Conservation (phyloP, 768 basidiomycete species). For the Russula foetens region DNA sequence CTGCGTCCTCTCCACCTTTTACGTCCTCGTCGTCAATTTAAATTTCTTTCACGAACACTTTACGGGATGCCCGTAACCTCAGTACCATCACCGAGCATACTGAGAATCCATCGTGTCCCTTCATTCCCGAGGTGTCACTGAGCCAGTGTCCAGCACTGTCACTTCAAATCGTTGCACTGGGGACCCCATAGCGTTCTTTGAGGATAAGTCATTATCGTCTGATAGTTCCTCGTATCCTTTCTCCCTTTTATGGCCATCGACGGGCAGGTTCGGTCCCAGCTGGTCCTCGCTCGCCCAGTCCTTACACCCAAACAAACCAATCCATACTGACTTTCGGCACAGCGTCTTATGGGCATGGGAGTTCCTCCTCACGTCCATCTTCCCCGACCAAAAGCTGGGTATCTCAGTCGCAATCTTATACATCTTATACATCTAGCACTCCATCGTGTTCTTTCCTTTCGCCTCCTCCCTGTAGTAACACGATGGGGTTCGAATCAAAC, state of each 20-base stretch:
- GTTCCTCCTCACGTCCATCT: conserved; percentile 37
- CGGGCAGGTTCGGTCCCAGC: conserved; percentile 42
- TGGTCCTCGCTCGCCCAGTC: conserved; percentile 33
- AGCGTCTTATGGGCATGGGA: conserved; percentile 30
- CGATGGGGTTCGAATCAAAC: conserved; percentile 27
- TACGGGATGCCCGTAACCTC: conserved; percentile 41
- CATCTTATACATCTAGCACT: conserved; percentile 1
- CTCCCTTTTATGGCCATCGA: conserved; percentile 35
- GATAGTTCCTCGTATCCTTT: conserved; percentile 23
- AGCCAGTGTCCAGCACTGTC: conserved; percentile 34
- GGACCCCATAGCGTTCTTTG: conserved; percentile 71
- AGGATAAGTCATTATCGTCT: conserved; percentile 41
- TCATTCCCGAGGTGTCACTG: conserved; percentile 53
- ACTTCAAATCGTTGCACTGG: conserved; percentile 49
- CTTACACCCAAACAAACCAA: conserved; percentile 30
- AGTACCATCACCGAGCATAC: conserved; percentile 77
- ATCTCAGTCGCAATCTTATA: conserved; percentile 26
- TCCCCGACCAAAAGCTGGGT: conserved; percentile 40
- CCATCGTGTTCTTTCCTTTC: conserved; percentile 37
- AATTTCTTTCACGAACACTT: conserved; percentile 30
- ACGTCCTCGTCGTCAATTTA: conserved; percentile 16
- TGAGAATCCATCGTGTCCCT: conserved; percentile 43
- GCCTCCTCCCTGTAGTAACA: conserved; percentile 33
- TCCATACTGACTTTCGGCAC: conserved; percentile 35
- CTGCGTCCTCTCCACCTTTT: conserved; percentile 23